A percentile compares a stretch with the other conserved stretches of the same genome.
Evolutionary conservation across 805 yeast genomes (phyloP).

Genomic region (Candida sithepensis): DNA sequence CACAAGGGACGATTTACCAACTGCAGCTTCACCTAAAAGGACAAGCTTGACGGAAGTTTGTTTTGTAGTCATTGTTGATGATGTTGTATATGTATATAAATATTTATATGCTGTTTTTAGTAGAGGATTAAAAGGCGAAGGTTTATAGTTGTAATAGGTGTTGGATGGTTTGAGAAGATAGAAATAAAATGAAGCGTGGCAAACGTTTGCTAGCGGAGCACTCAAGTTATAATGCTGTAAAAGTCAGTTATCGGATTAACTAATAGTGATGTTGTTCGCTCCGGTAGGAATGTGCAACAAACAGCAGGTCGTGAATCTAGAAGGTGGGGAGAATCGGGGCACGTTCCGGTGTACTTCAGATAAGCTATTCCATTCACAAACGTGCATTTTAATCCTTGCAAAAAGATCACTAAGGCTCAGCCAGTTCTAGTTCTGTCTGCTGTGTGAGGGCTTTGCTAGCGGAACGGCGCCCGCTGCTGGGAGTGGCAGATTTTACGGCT

Average conservation of each 20-base stretch:
- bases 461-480: constrained; percentile 4
- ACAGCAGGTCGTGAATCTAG: no score
- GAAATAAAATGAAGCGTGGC: neutral
- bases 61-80: constrained; percentile 21
- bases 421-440: no score
- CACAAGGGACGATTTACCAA: constrained; percentile 91
- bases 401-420: neutral
- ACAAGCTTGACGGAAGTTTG: constrained; percentile 84
- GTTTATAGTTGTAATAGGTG: neutral
- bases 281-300: no score
- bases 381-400: no score
- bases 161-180: neutral
- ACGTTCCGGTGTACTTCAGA: no score
- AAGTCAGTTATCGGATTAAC: no score
- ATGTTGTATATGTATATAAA: constrained; percentile 1
- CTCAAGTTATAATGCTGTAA: neutral
- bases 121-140: neutral
- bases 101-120: neutral
- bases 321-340: no score
- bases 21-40: constrained; percentile 95
- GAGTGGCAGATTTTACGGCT: constrained; percentile 1
- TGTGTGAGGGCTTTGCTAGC: no score
- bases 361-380: no score
- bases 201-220: neutral
- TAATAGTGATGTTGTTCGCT: no score